Evolutionary conservation across 805 yeast species (phyloP), one percentile per base, ranked within the genome.

Genomic region (Tetrapisispora pingtungensis): DNA sequence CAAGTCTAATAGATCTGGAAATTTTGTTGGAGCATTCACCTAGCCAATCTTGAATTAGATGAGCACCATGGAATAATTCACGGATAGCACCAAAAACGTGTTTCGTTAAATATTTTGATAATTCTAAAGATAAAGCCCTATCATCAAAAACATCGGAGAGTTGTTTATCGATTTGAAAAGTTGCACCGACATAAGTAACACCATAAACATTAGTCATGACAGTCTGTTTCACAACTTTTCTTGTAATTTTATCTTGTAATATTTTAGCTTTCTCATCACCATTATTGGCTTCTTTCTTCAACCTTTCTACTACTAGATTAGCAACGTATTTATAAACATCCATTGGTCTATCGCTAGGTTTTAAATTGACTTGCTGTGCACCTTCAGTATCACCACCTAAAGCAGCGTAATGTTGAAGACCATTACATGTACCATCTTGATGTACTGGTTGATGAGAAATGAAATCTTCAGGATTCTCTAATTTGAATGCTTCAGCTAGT

Each of bases 131-230:
- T 44, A 69, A 68, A 13, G 67, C 73, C 14, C 59, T 61, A 20
- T 73, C 76, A 44, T 70, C 77, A 46, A 75, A 77, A 42, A 77
- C 63, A 40, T 77, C 80, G 27, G 74, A 75, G 45, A 90, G 67
- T 58, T 89, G 89, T 56, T 81, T 84, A 46, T 78, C 76, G 56
- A 90, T 87, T 66, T 90, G 98, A 3, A 80, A 81, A 15, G 86
- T 77, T 0, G 97, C 98, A 15, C 98, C 98, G 49, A 86, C 75
- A 59, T 76, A 87, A 0, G 98, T 90, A 12, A 90, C 98, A 56
- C 98, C 98, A 60, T 90, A 90, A 32, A 90, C 98, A 57, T 88
- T 89, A 0, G 98, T 90, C 98, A 90, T 90, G 22, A 90, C 97
- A 0, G 98, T 87, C 62, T 90, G 98, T 60, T 90, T 90, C 32